Base-by-base conservation (phyloP, 2,329 filamentous ascomycete species). In the Fusarium tupiense region DNA sequence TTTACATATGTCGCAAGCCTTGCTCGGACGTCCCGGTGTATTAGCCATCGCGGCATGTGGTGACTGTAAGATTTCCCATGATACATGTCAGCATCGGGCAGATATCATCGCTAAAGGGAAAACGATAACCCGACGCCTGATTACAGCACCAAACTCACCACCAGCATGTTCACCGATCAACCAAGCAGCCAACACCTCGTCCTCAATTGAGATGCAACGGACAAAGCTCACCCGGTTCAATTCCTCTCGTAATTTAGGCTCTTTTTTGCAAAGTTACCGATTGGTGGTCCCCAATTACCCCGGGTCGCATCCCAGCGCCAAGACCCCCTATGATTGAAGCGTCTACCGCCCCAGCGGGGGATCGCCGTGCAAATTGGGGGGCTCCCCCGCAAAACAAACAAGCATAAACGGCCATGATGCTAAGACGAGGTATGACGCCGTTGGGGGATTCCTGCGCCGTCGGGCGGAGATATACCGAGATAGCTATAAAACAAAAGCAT, bases 271-370 rank as follows among this genome's bases (percentile, higher is more conserved):
- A 44, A 17, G n/a, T 7, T 29, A 20, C 58, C 59, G 58, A 64
- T 71, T 74, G 67, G 71, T 67, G 67, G 63, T 49, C 16, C 31
- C n/a, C 54, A 61, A 57, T 72, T 72, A 60, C 59, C 64, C 66
- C 69, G 69, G 29, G 14, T 33, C 31, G 20, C 16, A 46, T 59
- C 26, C 54, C 17, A 31, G 20, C 24, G 66, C 67, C 67, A 70
- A 70, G 67, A 29, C n/a, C 29, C 19, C 22, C 43, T 29, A 58
- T 74, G 71, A 74, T 74, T 74, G 71, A 72, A 65, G 72, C 72
- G 72, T 72, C 71, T 56, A 57, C 72, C 37, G 52, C 60, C 41
- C 17, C 57, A 60, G 71, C 71, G 71, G 72, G 72, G 72, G 72
- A 74, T 74, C 72, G 72, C 50, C 72, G 46, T 31, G 49, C 52